Evolutionary conservation across 2,329 filamentous ascomycete genomes (phyloP), one percentile per base, ranked within the genome.

Genomic region (Phialemoniopsis sp.): DNA sequence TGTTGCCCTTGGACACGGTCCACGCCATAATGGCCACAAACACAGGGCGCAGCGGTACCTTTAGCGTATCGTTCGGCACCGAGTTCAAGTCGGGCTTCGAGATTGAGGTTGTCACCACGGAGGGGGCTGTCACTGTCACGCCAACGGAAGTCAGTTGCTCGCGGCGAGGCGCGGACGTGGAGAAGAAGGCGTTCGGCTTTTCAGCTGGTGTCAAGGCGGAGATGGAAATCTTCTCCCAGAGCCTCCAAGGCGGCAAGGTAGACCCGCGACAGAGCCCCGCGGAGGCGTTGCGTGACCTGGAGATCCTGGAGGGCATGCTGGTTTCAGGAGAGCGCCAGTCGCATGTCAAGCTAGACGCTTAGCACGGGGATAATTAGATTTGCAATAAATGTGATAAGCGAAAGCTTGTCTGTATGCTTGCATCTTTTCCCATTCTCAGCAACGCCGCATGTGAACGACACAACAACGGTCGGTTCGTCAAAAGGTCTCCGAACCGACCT

Each of bases 1-100:
- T 89, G 8, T 69, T 76, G 5, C 83, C 84, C 0, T 68, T 85
- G 2, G 85, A 89, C 54, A 84, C 82, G 2, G 63, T 87, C 37
- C 73, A 80, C 50, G 78, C 79, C 9, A 67, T 77, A 3, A 52
- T 54, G 37, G 12, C 42, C 14, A 61, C 58, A 4, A 17, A 42
- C 28, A 40, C 44, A 34, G 52, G 53, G 13, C 47, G 43, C 37
- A 47, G 36, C 35, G 57, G 57, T 5, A 44, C 46, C 10, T 39
- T 60, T 17, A 41, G 15, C 32, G 42, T 60, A 10, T 51, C 54
- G 10, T 60, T 58, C 41, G 57, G 53, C 32, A 57, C 54, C 37
- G 56, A 59, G 51, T 59, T 57, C 36, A 57, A 54, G 43, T 39
- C 41, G 9, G 49, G 44, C 1, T 38, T 53, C 13, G 51, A 54